A percentile compares a stretch with the other conserved stretches of the same genome.
Conservation (phyloP, 805 yeast species). For the Teunomyces aglyptinius region DNA sequence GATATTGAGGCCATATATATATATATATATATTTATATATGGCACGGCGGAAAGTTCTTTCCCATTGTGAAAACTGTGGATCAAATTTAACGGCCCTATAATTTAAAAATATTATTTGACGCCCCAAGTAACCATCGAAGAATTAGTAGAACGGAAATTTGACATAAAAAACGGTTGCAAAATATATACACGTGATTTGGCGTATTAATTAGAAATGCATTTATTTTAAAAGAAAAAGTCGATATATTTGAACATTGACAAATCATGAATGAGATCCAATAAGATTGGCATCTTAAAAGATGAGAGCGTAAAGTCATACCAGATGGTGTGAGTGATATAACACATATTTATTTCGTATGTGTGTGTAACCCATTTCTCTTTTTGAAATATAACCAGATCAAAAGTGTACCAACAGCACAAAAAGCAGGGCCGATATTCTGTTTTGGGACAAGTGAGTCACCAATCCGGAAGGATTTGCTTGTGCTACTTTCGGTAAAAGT, state of each 20-base stretch:
- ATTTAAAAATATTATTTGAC: too few relatives aligned
- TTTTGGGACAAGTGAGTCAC: not conserved
- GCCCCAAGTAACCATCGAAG: too few relatives aligned
- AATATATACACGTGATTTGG: not conserved
- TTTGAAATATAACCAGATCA: constrained; percentile 17
- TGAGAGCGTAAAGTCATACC: not conserved
- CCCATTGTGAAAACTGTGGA: constrained; percentile 1
- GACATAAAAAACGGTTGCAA: not conserved
- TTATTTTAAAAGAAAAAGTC: not conserved
- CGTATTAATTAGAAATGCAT: not conserved
- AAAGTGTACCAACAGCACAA: constrained; percentile 16
- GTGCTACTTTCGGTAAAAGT: not conserved
- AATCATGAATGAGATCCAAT: too few relatives aligned
- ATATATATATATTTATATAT: not conserved
- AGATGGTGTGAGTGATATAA: not conserved
- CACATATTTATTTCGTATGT: not conserved
- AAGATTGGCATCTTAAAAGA: not conserved
- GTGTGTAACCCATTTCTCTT: not conserved
- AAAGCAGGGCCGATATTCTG: constrained; percentile 19
- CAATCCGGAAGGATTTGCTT: too few relatives aligned
- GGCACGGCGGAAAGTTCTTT: not conserved
- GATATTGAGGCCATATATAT: not conserved
- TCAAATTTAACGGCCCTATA: not conserved
- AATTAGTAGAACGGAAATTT: not conserved
- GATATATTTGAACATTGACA: too few relatives aligned